Evolutionary conservation across 805 yeast species (phyloP).

Genomic region (Teunomyces panamensis): DNA sequence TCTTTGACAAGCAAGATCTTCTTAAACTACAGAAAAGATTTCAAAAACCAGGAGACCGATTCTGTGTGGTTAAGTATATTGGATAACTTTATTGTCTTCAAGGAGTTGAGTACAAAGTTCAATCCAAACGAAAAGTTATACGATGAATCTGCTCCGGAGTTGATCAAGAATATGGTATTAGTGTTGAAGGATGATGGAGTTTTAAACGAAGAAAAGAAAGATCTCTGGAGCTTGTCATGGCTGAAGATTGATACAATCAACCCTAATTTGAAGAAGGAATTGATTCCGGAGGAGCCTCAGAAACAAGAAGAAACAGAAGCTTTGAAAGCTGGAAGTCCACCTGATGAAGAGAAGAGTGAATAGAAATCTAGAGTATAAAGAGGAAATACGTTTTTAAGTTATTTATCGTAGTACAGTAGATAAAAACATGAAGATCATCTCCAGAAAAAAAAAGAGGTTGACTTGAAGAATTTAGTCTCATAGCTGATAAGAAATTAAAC

Average conservation of each 20-base stretch:
- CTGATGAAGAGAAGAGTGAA: not conserved
- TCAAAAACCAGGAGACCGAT: slow-evolving; percentile 20
- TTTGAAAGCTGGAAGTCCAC: not conserved
- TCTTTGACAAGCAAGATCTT: slow-evolving; percentile 60
- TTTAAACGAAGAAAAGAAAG: slow-evolving; percentile 18
- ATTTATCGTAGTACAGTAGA: slow-evolving; percentile 1
- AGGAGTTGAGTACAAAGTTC: slow-evolving; percentile 17
- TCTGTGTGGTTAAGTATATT: slow-evolving; percentile 35
- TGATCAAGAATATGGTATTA: slow-evolving; percentile 41
- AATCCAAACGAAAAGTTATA: slow-evolving; percentile 11
- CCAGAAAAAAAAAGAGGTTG: not conserved
- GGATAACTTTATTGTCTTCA: slow-evolving; percentile 28
- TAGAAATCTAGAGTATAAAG: not conserved
- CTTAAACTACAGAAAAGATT: slow-evolving; percentile 29
- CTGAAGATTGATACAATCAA: slow-evolving; percentile 24
- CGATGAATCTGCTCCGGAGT: slow-evolving; percentile 35
- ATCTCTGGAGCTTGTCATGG: slow-evolving; percentile 36
- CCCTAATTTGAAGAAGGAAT: slow-evolving; percentile 25
- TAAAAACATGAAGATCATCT: not conserved
- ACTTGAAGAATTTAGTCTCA: not conserved
- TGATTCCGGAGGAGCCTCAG: slow-evolving; percentile 10
- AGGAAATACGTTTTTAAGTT: not conserved
- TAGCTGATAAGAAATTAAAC: not conserved
- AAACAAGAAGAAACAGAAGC: not conserved
- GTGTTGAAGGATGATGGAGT: slow-evolving; percentile 30